Base-by-base conservation (phyloP, 495 filamentous ascomycete genomes). In the Trypethelium eluteriae region DNA sequence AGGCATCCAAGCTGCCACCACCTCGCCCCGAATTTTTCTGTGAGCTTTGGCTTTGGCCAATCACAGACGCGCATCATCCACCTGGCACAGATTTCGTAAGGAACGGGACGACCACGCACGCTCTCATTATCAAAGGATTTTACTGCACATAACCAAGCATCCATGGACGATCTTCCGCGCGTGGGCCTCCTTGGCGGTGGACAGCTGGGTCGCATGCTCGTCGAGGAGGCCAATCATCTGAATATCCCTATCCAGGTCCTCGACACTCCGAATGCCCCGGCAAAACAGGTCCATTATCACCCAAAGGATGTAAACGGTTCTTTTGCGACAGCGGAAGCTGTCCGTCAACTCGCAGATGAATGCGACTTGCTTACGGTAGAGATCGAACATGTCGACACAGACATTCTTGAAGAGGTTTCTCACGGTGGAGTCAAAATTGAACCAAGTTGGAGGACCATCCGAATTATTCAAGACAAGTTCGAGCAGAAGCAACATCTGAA, bases 401-500 rank as follows among this genome's bases (percentile, higher is more conserved):
- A 91, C 62, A 89, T 92, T n/a, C 82, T 98, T 39, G 90, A 96
- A 75, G 88, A 96, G 67, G 83, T 96, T 53, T 85, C 86, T 14
- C 49, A 66, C 76, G 82, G 64, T 79, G 77, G 77, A 41, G 70
- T 85, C 1, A 76, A 82, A 25, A 83, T 96, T n/a, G 89, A 96
- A 73, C 94, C 94, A 25, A 89, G 86, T 66, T 96, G 91, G 91
- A 83, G 83, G 77, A 95, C 94, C 9, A 86, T 98, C 65, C 86
- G 91, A 32, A 88, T 86, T 36, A 97, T 98, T 68, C 95, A 98
- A 81, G 93, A 98, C 81, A 98, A 98, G 78, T 98, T 85, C 76
- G 79, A 85, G 73, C 94, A 98, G 79, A 97, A 98, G 77, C 83
- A 89, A 71, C 87, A 94, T 72, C 81, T 98, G 67, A 77, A 77